phyloP scores from a whole-genome alignment of 2,329 filamentous ascomycete genomes.

The Macrophomina tecta region DNA sequence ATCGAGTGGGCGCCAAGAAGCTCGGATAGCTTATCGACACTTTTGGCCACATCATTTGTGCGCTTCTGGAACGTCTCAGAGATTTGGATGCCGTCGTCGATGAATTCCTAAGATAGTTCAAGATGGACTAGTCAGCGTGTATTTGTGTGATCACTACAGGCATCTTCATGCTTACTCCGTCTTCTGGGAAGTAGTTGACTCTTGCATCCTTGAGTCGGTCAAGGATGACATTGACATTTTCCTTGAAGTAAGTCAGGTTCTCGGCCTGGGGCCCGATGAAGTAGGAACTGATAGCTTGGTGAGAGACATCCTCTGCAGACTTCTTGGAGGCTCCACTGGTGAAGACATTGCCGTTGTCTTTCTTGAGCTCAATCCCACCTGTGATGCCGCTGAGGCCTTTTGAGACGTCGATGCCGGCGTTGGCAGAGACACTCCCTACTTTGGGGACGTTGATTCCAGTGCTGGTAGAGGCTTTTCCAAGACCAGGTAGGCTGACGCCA shows the following conservation, averaged over 20 bases:
- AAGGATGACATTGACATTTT: constrained; percentile 49
- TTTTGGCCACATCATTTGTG: constrained; percentile 43
- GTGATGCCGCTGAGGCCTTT: constrained; percentile 5
- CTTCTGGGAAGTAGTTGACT: constrained; percentile 44
- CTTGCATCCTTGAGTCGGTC: constrained; percentile 45
- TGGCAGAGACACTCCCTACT: constrained; percentile 18
- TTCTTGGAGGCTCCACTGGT: constrained; percentile 19
- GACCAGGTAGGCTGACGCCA: neutral
- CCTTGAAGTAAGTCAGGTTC: constrained; percentile 49
- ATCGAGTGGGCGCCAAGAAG: constrained; percentile 52
- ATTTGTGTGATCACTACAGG: no score
- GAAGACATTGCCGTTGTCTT: constrained; percentile 24
- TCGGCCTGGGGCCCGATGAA: constrained; percentile 53
- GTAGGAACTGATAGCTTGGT: constrained; percentile 45
- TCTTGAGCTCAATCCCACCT: constrained; percentile 20
- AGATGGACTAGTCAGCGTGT: neutral
- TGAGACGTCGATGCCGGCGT: constrained; percentile 1
- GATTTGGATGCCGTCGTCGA: constrained; percentile 44
- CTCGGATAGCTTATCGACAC: constrained; percentile 44
- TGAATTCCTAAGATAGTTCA: constrained; percentile 41
- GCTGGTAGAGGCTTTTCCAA: neutral
- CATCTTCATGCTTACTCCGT: constrained; percentile 39
- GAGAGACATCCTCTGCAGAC: constrained; percentile 13
- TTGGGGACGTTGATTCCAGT: constrained; percentile 8
- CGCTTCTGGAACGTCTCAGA: constrained; percentile 44